Evolutionary conservation across 495 filamentous ascomycete genomes (phyloP).

Genomic region (Tetracladium marchalianum): DNA sequence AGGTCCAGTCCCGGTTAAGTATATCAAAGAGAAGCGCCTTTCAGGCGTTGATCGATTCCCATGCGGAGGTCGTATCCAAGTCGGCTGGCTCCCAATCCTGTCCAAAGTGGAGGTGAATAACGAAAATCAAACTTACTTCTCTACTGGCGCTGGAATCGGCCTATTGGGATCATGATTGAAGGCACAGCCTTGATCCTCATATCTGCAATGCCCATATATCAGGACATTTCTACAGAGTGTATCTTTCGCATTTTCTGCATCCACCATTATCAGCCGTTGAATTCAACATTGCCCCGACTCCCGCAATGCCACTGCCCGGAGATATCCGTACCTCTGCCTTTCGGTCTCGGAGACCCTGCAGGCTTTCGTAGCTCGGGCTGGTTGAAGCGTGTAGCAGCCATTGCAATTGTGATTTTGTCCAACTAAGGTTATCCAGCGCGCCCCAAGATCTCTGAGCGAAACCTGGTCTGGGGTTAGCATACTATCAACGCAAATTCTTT

Average conservation of each 20-base stretch:
- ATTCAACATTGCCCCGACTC: neutral
- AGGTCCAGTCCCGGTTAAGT: neutral
- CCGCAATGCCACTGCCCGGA: neutral
- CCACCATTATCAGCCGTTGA: conserved; percentile 4
- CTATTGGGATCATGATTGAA: conserved; percentile 82
- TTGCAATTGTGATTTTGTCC: conserved; percentile 10
- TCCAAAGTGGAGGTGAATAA: conserved; percentile 4
- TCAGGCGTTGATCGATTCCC: neutral
- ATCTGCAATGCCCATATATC: conserved; percentile 90
- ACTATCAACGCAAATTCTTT: no score
- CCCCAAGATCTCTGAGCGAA: conserved; percentile 17
- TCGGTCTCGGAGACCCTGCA: conserved; percentile 49
- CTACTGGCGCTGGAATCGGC: conserved; percentile 33
- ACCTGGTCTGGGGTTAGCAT: conserved; percentile 10
- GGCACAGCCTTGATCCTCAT: conserved; percentile 78
- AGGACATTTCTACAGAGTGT: conserved; percentile 87
- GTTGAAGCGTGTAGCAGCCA: conserved; percentile 19
- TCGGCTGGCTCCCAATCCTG: neutral
- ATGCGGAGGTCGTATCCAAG: neutral
- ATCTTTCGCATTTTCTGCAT: conserved; percentile 64
- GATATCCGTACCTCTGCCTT: conserved; percentile 45
- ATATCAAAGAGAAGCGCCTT: neutral
- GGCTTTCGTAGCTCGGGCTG: conserved; percentile 22
- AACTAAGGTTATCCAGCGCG: conserved; percentile 19
- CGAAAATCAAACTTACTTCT: conserved; percentile 43